Evolutionary conservation across 1,284 basidiomycete species (phyloP).

Genomic region (Pseudozyma tsukubaensis): DNA sequence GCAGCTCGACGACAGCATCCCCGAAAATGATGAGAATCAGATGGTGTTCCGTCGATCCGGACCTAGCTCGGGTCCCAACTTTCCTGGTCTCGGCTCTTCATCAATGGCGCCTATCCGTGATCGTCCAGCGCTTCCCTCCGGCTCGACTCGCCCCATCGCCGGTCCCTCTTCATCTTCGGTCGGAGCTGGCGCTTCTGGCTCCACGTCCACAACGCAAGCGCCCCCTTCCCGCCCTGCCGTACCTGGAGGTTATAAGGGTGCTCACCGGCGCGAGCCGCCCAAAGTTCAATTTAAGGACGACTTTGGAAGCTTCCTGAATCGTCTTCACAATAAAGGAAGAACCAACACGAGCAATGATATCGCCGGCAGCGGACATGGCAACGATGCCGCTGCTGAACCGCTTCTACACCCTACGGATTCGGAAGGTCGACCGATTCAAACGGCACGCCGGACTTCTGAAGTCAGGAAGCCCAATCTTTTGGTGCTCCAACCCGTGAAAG

Average conservation of each 20-base stretch:
- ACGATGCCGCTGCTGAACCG: neutral
- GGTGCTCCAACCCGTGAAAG: constrained; percentile 26
- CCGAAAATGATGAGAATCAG: constrained; percentile 24
- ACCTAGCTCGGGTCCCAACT: constrained; percentile 18
- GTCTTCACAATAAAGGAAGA: constrained; percentile 8
- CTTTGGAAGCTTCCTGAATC: constrained; percentile 26
- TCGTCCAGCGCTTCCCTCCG: neutral
- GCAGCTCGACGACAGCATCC: constrained; percentile 40
- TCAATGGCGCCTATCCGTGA: constrained; percentile 16
- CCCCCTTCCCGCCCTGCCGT: constrained; percentile 7
- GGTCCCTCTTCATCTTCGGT: neutral
- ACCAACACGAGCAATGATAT: neutral
- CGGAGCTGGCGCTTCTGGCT: neutral
- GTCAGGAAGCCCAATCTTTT: constrained; percentile 24
- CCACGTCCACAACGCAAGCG: constrained; percentile 2
- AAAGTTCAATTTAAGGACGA: constrained; percentile 23
- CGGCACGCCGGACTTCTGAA: constrained; percentile 25
- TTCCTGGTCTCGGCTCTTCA: constrained; percentile 12
- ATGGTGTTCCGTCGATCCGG: constrained; percentile 32
- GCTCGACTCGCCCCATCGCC: neutral
- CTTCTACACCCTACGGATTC: neutral
- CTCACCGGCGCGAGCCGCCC: constrained; percentile 24
- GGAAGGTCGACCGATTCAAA: constrained; percentile 10
- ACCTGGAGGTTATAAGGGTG: constrained; percentile 45
- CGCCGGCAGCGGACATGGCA: neutral